Conservation (phyloP, 1,139 yeast species). For the Komagataea norvegica region DNA sequence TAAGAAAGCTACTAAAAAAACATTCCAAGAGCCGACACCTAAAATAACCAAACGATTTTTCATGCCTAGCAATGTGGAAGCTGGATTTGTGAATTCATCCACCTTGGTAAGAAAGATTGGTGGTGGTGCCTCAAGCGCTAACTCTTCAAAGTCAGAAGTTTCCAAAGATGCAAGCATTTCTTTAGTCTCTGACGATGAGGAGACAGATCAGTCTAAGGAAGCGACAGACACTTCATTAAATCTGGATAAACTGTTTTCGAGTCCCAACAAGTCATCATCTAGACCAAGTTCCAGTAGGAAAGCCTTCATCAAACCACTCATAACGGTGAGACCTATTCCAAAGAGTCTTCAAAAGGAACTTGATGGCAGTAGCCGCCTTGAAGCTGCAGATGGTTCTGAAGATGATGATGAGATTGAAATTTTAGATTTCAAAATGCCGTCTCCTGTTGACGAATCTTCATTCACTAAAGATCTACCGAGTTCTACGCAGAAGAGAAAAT, state of each 20-base stretch:
- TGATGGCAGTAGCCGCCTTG: background rate
- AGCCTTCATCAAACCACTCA: constrained; percentile 1
- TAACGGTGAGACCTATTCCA: background rate
- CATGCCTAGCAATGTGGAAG: constrained; percentile 75
- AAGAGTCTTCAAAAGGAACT: background rate
- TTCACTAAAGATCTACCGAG: background rate
- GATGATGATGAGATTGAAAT: constrained; percentile 1
- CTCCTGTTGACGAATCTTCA: too few species aligned
- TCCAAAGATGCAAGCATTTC: constrained; percentile 9
- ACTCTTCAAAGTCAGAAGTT: constrained; percentile 1
- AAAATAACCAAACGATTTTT: constrained; percentile 43
- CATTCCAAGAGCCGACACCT: constrained; percentile 10
- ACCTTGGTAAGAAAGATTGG: constrained; percentile 39
- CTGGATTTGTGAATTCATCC: constrained; percentile 63
- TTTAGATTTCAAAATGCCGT: constrained; percentile 2
- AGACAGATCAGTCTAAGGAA: background rate
- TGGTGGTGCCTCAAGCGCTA: constrained; percentile 5
- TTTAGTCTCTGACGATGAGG: constrained; percentile 19
- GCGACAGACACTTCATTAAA: background rate
- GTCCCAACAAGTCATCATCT: background rate
- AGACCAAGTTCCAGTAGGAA: background rate
- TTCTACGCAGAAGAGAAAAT: background rate
- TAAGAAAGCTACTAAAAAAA: constrained; percentile 9
- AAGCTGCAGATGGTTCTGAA: background rate
- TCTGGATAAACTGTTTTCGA: background rate